Evolutionary conservation across 2,329 filamentous ascomycete genomes (phyloP).

Genomic region (Cytospora piceicola): DNA sequence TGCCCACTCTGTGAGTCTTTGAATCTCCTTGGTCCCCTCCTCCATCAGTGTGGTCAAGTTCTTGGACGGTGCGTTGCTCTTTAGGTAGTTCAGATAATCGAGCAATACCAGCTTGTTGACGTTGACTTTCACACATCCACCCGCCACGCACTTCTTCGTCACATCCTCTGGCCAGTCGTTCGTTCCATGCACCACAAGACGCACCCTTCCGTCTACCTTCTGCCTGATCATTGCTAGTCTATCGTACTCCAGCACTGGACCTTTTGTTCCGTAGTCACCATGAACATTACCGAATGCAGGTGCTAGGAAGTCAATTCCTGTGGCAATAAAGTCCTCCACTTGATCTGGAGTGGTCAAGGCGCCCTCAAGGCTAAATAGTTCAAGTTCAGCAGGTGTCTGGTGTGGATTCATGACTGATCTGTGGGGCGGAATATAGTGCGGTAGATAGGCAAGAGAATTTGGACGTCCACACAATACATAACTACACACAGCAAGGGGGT

Average conservation of each 20-base stretch:
- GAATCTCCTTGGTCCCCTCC: conserved; percentile 26
- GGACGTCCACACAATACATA: neutral
- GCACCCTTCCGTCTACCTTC: conserved; percentile 16
- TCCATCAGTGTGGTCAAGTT: conserved; percentile 23
- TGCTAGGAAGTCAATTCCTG: conserved; percentile 68
- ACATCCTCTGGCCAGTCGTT: conserved; percentile 20
- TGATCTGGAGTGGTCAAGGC: conserved; percentile 66
- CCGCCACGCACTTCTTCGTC: conserved; percentile 21
- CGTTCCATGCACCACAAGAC: conserved; percentile 19
- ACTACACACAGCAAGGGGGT: neutral
- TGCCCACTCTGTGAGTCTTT: conserved; percentile 27
- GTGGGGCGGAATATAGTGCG: no score
- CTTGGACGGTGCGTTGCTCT: conserved; percentile 20
- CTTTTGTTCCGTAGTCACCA: conserved; percentile 54
- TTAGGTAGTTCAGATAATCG: conserved; percentile 27
- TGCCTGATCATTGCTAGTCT: conserved; percentile 29
- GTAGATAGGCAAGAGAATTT: no score
- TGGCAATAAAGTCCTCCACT: conserved; percentile 64
- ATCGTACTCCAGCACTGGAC: conserved; percentile 31
- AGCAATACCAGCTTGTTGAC: conserved; percentile 29
- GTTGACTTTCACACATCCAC: conserved; percentile 21
- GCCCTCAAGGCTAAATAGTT: conserved; percentile 49
- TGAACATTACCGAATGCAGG: conserved; percentile 72
- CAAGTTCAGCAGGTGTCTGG: neutral
- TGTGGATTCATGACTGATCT: no score